Evolutionary conservation across 805 yeast genomes (phyloP), one percentile per base, ranked within the genome.

Genomic region (Kregervanrija delftensis): DNA sequence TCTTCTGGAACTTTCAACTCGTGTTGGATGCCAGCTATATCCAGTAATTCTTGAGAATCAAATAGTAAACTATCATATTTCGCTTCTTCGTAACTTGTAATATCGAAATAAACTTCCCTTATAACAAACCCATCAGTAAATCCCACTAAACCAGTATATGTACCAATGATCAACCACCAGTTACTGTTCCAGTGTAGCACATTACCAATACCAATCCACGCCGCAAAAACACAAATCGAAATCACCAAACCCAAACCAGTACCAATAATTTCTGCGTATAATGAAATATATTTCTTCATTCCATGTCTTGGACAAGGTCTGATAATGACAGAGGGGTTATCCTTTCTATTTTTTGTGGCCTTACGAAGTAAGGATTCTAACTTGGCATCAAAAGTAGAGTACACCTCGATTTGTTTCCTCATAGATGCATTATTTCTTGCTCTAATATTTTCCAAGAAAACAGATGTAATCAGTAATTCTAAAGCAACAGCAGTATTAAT

Each of bases 91-190:
- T 54, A 45, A 33, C 36, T 31, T 15, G 51, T 50, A 38, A 49
- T 57, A 22, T 67, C 53, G 36, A 53, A 57, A 40, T 65, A 68
- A 12, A 60, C 66, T 44, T 67, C 63, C 51, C 73, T 58, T 34
- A 69, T 52, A 38, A 63, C 63, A 48, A 66, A 67, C 2, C 72
- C 72, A 49, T 69, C 73, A 38, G 64, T 40, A 47, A 67, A 68
- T 1, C 73, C 73, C 34, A 68, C 56, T 15, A 69, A 54, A 17
- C 74, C 74, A 1, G 73, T 66, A 48, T 69, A 69, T 2, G 74
- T 68, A 40, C 74, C 73, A 46, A 67, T 68, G 37, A 69, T 66
- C 35, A 69, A 51, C 72, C 72, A 69, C 73, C 73, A 69, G 44
- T 66, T 56, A 40, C 58, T 61, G 47, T 51, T 49, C 63, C 64